A percentile compares a stretch with the other conserved stretches of the same genome.
phyloP scores from a whole-genome alignment of 2,329 filamentous ascomycete genomes.

The Amauroascus niger region DNA sequence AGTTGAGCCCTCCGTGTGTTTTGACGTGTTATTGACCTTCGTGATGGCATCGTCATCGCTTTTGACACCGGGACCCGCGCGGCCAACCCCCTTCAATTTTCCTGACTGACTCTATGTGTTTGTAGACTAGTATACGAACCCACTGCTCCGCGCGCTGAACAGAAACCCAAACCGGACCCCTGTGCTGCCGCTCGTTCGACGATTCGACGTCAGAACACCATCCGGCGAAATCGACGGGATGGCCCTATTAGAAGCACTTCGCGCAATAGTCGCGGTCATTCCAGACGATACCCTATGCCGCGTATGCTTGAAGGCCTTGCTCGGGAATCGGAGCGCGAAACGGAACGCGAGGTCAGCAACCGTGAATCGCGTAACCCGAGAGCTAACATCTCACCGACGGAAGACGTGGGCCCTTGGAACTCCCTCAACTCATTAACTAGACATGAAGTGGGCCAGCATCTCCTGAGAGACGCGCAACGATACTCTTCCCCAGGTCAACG shows the following conservation, averaged over 20 bases:
- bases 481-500: constrained; percentile 28
- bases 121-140: constrained; percentile 12
- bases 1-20: constrained; percentile 20
- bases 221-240: constrained; percentile 10
- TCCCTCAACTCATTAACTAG: constrained; percentile 19
- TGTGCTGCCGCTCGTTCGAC: constrained; percentile 46
- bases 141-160: constrained; percentile 7
- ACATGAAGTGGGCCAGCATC: constrained; percentile 28
- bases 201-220: constrained; percentile 44
- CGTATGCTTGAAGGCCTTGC: constrained; percentile 23
- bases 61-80: neutral
- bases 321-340: constrained; percentile 21
- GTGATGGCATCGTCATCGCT: neutral
- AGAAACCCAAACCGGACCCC: constrained; percentile 40
- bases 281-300: constrained; percentile 26
- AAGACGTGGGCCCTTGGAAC: constrained; percentile 20
- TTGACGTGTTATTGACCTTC: constrained; percentile 1
- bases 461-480: constrained; percentile 29
- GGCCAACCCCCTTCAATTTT: neutral
- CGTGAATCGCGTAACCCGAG: constrained; percentile 3
- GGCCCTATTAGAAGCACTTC: constrained; percentile 17
- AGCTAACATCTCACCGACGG: neutral
- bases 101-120: neutral
- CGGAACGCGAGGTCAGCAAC: constrained; percentile 25
- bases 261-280: constrained; percentile 24